Percentiles rank a stretch among this genome's conserved stretches.
Conservation (phyloP, 495 filamentous ascomycete genomes). For the Tuber aestivum region DNA sequence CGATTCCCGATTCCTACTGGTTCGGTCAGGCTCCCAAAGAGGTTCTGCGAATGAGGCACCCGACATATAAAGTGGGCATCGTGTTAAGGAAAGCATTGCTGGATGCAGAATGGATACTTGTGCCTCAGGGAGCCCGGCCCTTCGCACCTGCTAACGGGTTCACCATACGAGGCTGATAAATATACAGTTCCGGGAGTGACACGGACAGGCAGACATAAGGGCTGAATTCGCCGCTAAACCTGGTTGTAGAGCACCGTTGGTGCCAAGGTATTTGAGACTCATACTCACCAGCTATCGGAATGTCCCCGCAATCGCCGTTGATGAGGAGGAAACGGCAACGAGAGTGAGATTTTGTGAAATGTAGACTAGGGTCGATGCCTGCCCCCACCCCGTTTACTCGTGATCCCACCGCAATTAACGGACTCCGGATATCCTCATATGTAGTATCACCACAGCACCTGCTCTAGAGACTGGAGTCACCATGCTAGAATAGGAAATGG, state of each 20-base stretch:
- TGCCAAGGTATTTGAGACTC: background rate
- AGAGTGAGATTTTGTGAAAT: background rate
- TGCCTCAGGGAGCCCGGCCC: background rate
- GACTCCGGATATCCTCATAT: background rate
- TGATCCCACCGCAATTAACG: background rate
- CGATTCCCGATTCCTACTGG: background rate
- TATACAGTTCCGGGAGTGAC: background rate
- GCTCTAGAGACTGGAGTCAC: background rate
- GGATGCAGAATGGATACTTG: background rate
- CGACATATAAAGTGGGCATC: background rate
- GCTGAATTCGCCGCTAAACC: background rate
- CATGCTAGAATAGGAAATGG: background rate
- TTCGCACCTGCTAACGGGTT: background rate
- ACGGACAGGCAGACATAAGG: background rate
- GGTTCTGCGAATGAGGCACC: background rate
- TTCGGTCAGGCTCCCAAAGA: background rate
- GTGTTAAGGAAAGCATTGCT: background rate
- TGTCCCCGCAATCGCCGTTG: background rate
- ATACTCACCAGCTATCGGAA: background rate
- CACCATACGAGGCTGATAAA: background rate
- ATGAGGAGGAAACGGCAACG: background rate
- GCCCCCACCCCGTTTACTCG: background rate
- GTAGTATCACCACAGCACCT: background rate
- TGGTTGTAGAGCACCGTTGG: background rate
- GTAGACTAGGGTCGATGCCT: background rate